These are phyloP conservation scores for Clonostachys byssicola DNA, from an alignment of 2,329 filamentous ascomycete species.

Conservation along the genomic window DNA sequence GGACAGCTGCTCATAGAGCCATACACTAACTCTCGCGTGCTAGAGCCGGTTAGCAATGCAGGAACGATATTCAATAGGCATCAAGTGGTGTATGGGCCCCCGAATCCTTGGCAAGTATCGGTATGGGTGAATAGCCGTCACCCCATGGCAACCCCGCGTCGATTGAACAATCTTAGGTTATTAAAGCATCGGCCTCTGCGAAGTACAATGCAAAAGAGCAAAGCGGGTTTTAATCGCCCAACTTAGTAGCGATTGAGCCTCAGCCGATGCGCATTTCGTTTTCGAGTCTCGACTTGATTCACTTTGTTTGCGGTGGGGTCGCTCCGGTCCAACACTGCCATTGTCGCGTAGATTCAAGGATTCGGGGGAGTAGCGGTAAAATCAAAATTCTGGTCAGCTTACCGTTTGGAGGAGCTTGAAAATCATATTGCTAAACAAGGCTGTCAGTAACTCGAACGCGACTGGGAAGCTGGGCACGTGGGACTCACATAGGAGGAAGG, in stretches of 20 bases:
- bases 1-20: slow-evolving; percentile 93
- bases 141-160: too few species aligned
- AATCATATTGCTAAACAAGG: slow-evolving; percentile 35
- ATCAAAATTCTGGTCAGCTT: slow-evolving; percentile 12
- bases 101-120: too few species aligned
- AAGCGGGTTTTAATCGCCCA: too few species aligned
- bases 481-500: slow-evolving; percentile 48
- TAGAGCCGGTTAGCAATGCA: neutral
- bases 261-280: too few species aligned
- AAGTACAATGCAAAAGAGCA: too few species aligned
- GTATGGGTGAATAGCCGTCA: too few species aligned
- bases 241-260: too few species aligned
- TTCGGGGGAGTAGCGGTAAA: neutral
- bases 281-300: too few species aligned
- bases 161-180: too few species aligned
- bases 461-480: neutral
- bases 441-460: slow-evolving; percentile 12
- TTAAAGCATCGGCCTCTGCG: too few species aligned
- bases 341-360: neutral
- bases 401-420: slow-evolving; percentile 73
- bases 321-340: neutral
- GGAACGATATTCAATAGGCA: too few species aligned
- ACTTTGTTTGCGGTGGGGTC: neutral
- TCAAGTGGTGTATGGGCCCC: too few species aligned
- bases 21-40: slow-evolving; percentile 74